phyloP scores from a whole-genome alignment of 2,329 filamentous ascomycete genomes.

The Xenoacremonium recifei region DNA sequence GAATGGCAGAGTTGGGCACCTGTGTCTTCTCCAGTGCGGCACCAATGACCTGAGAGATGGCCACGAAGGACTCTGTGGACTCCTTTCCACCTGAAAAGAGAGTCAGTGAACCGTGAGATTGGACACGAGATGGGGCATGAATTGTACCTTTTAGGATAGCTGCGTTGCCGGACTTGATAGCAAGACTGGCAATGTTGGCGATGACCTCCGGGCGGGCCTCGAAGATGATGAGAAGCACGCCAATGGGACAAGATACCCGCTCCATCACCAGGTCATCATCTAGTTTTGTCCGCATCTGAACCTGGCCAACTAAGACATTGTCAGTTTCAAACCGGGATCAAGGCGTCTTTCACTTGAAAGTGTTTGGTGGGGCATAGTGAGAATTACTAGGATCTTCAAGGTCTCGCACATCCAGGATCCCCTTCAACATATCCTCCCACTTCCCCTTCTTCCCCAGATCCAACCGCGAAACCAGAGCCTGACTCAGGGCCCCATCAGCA shows the following conservation, averaged over 20 bases:
- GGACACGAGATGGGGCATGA: background rate
- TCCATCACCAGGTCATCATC: conserved; percentile 86
- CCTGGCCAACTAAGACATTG: conserved; percentile 65
- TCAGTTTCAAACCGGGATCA: conserved; percentile 2
- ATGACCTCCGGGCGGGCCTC: conserved; percentile 97
- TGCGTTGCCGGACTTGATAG: conserved; percentile 95
- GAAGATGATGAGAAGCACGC: conserved; percentile 97
- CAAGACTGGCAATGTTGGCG: conserved; percentile 92
- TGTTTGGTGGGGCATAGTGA: background rate
- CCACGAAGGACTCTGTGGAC: conserved; percentile 89
- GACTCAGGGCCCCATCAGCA: conserved; percentile 70
- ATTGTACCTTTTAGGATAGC: conserved; percentile 85
- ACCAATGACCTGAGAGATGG: conserved; percentile 84
- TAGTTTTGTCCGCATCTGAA: conserved; percentile 79
- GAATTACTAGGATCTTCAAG: conserved; percentile 80
- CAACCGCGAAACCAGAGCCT: conserved; percentile 82
- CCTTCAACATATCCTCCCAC: conserved; percentile 96
- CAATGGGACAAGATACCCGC: conserved; percentile 89
- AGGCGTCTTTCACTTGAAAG: background rate
- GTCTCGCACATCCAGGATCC: conserved; percentile 82
- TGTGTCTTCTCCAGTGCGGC: conserved; percentile 67
- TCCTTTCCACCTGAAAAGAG: conserved; percentile 77
- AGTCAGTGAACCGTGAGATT: background rate
- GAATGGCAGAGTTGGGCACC: conserved; percentile 84
- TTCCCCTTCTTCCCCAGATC: conserved; percentile 86